Conservation (phyloP, 495 filamentous ascomycete species). For the Daldinia caldariorum region DNA sequence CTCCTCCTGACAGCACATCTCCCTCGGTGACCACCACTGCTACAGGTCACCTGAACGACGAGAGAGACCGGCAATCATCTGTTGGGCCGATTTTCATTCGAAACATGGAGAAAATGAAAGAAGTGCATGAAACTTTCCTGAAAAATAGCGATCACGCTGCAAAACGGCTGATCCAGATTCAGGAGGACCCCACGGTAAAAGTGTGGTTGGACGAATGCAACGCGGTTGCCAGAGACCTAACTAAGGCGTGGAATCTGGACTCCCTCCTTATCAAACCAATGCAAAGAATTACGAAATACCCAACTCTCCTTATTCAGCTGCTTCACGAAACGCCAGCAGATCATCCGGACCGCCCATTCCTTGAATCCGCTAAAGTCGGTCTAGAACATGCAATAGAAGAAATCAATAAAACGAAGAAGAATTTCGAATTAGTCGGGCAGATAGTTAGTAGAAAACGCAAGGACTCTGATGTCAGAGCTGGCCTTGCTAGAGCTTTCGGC, state of each 20-base stretch:
- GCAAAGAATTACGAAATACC: slow-evolving; percentile 92
- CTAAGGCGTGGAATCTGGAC: slow-evolving; percentile 90
- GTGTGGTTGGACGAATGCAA: slow-evolving; percentile 95
- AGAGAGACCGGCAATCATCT: slow-evolving; percentile 76
- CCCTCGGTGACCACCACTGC: slow-evolving; percentile 46
- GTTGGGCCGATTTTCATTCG: slow-evolving; percentile 81
- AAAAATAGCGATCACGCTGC: slow-evolving; percentile 87
- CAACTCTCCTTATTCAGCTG: slow-evolving; percentile 79
- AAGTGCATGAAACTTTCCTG: slow-evolving; percentile 83
- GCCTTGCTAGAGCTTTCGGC: slow-evolving; percentile 86
- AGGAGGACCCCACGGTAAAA: slow-evolving; percentile 76
- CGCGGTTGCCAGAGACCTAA: slow-evolving; percentile 86
- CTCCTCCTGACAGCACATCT: slow-evolving; percentile 47
- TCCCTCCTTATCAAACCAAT: slow-evolving; percentile 95
- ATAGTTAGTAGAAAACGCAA: slow-evolving; percentile 88
- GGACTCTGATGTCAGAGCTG: slow-evolving; percentile 84
- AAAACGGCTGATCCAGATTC: slow-evolving; percentile 76
- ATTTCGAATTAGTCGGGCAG: slow-evolving; percentile 87
- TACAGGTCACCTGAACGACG: slow-evolving; percentile 52
- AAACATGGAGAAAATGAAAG: slow-evolving; percentile 81
- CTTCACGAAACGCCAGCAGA: slow-evolving; percentile 79
- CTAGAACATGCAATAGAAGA: slow-evolving; percentile 78
- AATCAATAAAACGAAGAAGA: slow-evolving; percentile 93
- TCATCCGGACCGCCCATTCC: slow-evolving; percentile 80
- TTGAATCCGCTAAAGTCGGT: slow-evolving; percentile 69